Evolutionary conservation across 345 rosid species (phyloP).

Genomic region (Turnera subulata): DNA sequence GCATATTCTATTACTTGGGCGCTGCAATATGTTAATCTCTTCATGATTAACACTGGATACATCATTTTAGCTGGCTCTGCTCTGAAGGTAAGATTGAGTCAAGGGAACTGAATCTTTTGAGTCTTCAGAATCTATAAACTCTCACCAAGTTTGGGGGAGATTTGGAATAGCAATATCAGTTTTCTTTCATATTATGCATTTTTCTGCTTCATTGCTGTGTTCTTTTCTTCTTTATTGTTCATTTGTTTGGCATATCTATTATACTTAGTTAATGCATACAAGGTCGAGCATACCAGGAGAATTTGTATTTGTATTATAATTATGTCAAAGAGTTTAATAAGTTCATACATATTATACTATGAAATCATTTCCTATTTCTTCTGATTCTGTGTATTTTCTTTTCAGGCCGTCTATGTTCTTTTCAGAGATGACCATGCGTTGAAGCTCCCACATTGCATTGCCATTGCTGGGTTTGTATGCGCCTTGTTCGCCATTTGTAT

Average conservation of each 20-base stretch:
- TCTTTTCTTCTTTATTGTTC: background rate
- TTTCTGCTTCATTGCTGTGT: background rate
- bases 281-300: background rate
- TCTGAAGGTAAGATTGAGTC: slow-evolving; percentile 51
- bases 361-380: slow-evolving; percentile 1
- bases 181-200: background rate
- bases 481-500: slow-evolving; percentile 70
- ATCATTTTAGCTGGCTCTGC: slow-evolving; percentile 60
- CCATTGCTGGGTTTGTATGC: slow-evolving; percentile 47
- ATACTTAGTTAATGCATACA: no score
- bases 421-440: slow-evolving; percentile 36
- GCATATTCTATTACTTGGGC: slow-evolving; percentile 35
- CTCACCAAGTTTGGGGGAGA: background rate
- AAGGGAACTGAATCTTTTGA: background rate
- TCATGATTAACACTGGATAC: slow-evolving; percentile 52
- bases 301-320: background rate
- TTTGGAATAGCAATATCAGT: background rate
- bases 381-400: background rate
- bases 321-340: background rate
- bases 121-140: no score
- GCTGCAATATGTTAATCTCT: slow-evolving; percentile 49
- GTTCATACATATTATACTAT: background rate
- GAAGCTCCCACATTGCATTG: slow-evolving; percentile 60
- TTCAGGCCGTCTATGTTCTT: slow-evolving; percentile 59
- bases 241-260: background rate